Conservation (phyloP, 306 rosid species). For the Delonix regia region DNA sequence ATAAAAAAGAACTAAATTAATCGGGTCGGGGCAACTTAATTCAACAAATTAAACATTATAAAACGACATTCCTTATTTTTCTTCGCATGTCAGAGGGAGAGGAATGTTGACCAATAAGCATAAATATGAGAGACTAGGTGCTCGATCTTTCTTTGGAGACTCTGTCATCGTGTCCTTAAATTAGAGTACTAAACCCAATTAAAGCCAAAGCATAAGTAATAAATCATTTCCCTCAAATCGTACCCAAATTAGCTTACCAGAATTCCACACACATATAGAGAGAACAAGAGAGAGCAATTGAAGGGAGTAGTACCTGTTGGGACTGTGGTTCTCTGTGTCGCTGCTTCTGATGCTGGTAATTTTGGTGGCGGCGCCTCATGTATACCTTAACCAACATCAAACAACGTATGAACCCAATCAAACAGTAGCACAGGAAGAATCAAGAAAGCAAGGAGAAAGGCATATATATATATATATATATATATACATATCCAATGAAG, state of each 20-base stretch:
- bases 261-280: no score
- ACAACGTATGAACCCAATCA: not conserved
- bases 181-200: not conserved
- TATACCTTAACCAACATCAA: slow-evolving; percentile 27
- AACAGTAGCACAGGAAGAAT: not conserved
- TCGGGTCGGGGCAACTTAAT: no score
- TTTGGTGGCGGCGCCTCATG: slow-evolving; percentile 11
- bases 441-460: no score
- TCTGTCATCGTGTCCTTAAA: slow-evolving; percentile 4
- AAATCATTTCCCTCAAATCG: not conserved
- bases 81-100: no score
- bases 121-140: no score
- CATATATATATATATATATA: no score
- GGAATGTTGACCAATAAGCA: no score
- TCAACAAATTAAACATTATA: no score
- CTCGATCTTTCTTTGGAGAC: not conserved
- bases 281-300: not conserved
- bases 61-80: not conserved
- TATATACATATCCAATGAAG: no score
- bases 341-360: slow-evolving; percentile 12
- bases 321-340: slow-evolving; percentile 15
- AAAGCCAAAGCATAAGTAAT: not conserved
- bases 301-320: slow-evolving; percentile 22
- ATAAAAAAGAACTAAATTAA: not conserved
- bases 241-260: slow-evolving; percentile 11